These are phyloP conservation scores for Rugosomyces carneus DNA, from an alignment of 1,284 basidiomycete genomes.

Conservation along the genomic window DNA sequence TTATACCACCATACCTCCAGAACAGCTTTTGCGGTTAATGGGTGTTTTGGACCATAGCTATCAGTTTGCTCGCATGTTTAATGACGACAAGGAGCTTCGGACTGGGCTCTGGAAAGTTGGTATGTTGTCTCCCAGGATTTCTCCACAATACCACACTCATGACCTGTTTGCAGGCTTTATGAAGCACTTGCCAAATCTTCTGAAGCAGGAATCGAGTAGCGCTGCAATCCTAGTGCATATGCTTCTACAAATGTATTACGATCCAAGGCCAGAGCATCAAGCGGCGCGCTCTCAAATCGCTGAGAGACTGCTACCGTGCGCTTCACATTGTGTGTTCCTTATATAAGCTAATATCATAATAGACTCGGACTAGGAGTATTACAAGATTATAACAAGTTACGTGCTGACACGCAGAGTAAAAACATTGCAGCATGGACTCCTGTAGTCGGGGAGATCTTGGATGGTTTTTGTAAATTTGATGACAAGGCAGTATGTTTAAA, in stretches of 20 bases:
- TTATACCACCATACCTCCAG: slow-evolving; percentile 91
- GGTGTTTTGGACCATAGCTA: slow-evolving; percentile 95
- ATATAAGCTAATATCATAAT: slow-evolving; percentile 9
- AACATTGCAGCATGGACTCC: slow-evolving; percentile 98
- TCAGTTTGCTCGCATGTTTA: slow-evolving; percentile 95
- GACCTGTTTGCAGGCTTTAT: slow-evolving; percentile 74
- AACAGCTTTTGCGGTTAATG: slow-evolving; percentile 90
- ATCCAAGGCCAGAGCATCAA: slow-evolving; percentile 81
- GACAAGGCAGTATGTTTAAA: slow-evolving; percentile 72
- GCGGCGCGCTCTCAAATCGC: slow-evolving; percentile 79
- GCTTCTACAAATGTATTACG: slow-evolving; percentile 90
- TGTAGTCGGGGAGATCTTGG: slow-evolving; percentile 89
- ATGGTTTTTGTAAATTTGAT: slow-evolving; percentile 87
- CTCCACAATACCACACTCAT: background rate
- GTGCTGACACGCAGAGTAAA: slow-evolving; percentile 87
- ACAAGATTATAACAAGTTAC: slow-evolving; percentile 86
- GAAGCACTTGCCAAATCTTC: slow-evolving; percentile 97
- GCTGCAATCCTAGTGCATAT: slow-evolving; percentile 94
- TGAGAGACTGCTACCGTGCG: slow-evolving; percentile 86
- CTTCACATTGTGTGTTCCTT: slow-evolving; percentile 17
- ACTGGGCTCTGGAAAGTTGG: slow-evolving; percentile 99
- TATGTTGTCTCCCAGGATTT: slow-evolving; percentile 37
- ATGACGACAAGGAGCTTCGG: slow-evolving; percentile 95
- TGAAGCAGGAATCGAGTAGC: slow-evolving; percentile 98
- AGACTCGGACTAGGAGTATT: slow-evolving; percentile 90